Evolutionary conservation across 495 filamentous ascomycete species (phyloP), one percentile per base, ranked within the genome.

Genomic region (Xylaria telfairii): DNA sequence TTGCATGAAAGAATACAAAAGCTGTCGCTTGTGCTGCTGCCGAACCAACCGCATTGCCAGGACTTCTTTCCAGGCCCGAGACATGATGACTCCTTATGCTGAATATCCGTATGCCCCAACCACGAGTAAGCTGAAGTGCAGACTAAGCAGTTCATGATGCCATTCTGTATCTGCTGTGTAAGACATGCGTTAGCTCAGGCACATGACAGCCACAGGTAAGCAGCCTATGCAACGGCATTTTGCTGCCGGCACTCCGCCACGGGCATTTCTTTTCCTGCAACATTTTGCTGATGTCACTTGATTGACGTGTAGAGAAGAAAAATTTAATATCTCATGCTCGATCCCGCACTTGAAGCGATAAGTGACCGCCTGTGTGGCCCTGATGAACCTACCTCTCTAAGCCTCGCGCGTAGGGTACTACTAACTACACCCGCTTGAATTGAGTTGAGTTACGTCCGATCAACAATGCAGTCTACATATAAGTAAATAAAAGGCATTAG

Each of bases 151-250:
- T 17, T 8, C n/a, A 32, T 56, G 53, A 56, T 56, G 53, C 28
- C 30, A 34, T 57, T 57, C 54, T 26, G 54, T n/a, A 57, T 28
- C 24, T 28, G 34, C 19, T 30, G 12, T 49, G 28, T 28, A 65
- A 47, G 41, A 65, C 62, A 51, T 53, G 28, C 9, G 37, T 49
- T 34, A 17, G 61, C 26, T 49, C 41, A 49, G 61, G 41, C 0
- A 53, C 49, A 57, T 28, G 8, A 19, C n/a, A 57, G 54, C 54
- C 54, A 57, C 54, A 9, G 49, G 54, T 34, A 57, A 57, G 28
- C 30, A 32, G 54, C 30, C 49, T 19, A 8, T 47, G n/a, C 17
- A 47, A 47, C 19, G 44, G n/a, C n/a, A n/a, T n/a, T n/a, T n/a
- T n/a, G n/a, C n/a, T n/a, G n/a, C n/a, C n/a, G n/a, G n/a, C n/a